These are phyloP conservation scores for Picochlorum sp. DNA, from an alignment of 139 green algal genomes.

Conservation along the genomic window DNA sequence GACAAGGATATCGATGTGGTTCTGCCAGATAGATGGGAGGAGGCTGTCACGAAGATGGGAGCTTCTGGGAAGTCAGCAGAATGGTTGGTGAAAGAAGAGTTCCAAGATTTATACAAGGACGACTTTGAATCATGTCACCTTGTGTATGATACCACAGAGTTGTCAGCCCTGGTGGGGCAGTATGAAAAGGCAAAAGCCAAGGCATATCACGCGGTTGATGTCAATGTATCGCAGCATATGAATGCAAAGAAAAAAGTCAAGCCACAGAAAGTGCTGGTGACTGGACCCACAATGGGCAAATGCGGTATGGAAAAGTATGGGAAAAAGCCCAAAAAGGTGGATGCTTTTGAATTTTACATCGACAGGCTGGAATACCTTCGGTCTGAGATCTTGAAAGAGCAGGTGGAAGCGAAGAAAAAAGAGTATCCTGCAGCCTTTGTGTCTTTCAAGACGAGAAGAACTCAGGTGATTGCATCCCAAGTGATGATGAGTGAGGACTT, in stretches of 20 bases:
- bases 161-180: not conserved
- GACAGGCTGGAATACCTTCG: constrained; percentile 10
- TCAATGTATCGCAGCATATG: not conserved
- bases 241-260: constrained; percentile 1
- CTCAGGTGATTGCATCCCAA: constrained; percentile 32
- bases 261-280: not conserved
- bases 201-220: not conserved
- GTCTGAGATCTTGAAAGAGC: not conserved
- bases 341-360: constrained; percentile 16
- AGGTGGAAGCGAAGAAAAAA: not conserved
- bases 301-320: constrained; percentile 13
- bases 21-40: constrained; percentile 10
- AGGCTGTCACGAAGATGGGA: constrained; percentile 3
- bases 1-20: not conserved
- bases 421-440: constrained; percentile 45
- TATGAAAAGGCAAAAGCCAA: not conserved
- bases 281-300: not conserved
- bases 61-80: not conserved
- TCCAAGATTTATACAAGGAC: constrained; percentile 1
- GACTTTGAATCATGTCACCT: not conserved
- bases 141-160: not conserved
- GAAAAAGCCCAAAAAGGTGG: constrained; percentile 32
- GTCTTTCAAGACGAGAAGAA: constrained; percentile 40
- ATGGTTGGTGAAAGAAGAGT: not conserved
- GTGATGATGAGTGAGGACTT: constrained; percentile 38